These are phyloP conservation scores for Elongisporangium senticosum DNA, from an alignment of 352 stramenopile species.

Conservation along the genomic window DNA sequence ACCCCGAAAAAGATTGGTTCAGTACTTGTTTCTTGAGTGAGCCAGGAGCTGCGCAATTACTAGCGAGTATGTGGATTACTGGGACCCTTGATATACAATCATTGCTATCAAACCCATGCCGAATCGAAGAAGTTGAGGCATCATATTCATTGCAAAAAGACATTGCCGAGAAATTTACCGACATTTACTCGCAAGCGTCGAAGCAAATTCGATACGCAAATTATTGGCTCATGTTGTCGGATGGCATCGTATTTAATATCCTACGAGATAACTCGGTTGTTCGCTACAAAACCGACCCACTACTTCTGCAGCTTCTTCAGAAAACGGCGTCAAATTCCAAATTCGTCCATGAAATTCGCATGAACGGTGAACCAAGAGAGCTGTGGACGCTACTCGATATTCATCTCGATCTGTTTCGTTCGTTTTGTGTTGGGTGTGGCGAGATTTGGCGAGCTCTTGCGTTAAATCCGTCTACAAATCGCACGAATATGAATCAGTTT, in stretches of 20 bases:
- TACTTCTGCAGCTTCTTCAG: slow-evolving; percentile 40
- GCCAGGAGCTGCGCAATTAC: slow-evolving; percentile 40
- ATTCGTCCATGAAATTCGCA: slow-evolving; percentile 27
- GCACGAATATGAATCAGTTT: slow-evolving; percentile 30
- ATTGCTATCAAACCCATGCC: slow-evolving; percentile 13
- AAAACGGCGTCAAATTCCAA: slow-evolving; percentile 29
- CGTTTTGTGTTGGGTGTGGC: slow-evolving; percentile 25
- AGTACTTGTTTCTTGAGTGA: slow-evolving; percentile 56
- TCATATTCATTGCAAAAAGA: not conserved
- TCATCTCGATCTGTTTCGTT: slow-evolving; percentile 30
- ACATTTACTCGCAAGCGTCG: not conserved
- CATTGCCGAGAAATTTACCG: not conserved
- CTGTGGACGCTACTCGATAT: slow-evolving; percentile 21
- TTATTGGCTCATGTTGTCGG: slow-evolving; percentile 68
- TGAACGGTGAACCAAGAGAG: slow-evolving; percentile 15
- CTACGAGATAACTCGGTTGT: slow-evolving; percentile 33
- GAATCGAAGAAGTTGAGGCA: not conserved
- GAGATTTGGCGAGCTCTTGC: slow-evolving; percentile 19
- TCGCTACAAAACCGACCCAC: slow-evolving; percentile 44
- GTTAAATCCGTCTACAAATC: slow-evolving; percentile 5
- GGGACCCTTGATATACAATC: slow-evolving; percentile 55
- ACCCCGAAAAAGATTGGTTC: slow-evolving; percentile 60
- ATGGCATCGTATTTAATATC: slow-evolving; percentile 56
- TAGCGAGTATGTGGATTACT: slow-evolving; percentile 56
- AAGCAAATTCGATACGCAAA: slow-evolving; percentile 34